phyloP scores from a whole-genome alignment of 129 eudicot species.

The Chrysanthemum lavandulifolium region DNA sequence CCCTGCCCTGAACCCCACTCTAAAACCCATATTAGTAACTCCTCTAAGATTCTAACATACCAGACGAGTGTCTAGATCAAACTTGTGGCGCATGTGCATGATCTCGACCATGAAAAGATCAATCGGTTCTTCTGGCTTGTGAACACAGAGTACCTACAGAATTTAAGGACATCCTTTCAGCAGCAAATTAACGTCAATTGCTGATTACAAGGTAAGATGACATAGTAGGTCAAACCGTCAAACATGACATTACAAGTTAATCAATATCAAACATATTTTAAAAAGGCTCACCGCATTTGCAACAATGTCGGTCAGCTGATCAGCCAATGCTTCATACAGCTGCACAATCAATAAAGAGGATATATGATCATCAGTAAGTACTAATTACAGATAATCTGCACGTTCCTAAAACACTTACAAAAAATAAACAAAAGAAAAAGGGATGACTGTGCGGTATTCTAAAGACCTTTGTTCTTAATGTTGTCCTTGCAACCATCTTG shows the following conservation, averaged over 20 bases:
- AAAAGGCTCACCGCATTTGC: conserved; percentile 61
- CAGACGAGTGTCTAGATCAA: conserved; percentile 97
- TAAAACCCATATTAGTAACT: too few species aligned
- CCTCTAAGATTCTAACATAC: conserved; percentile 37
- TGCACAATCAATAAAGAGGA: conserved; percentile 31
- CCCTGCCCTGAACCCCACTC: too few species aligned
- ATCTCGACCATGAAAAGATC: conserved; percentile 99
- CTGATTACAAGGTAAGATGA: too few species aligned
- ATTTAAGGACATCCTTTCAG: too few species aligned
- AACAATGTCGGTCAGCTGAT: conserved; percentile 87
- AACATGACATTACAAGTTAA: too few species aligned
- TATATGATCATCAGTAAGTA: too few species aligned
- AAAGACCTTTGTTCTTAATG: conserved; percentile 86
- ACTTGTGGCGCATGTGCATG: conserved; percentile 99
- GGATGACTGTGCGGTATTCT: too few species aligned
- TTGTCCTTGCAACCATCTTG: conserved; percentile 97
- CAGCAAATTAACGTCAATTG: too few species aligned
- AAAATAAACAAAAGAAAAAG: too few species aligned
- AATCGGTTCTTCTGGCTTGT: conserved; percentile 88
- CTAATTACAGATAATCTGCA: not conserved
- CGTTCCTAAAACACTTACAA: not conserved
- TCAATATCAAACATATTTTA: too few species aligned
- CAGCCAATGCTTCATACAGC: conserved; percentile 92
- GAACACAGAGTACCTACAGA: conserved; percentile 82
- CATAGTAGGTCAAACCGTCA: not conserved